These are phyloP conservation scores for Trichopus zeylanicus DNA, from an alignment of 116 monocot species.

Conservation along the genomic window DNA sequence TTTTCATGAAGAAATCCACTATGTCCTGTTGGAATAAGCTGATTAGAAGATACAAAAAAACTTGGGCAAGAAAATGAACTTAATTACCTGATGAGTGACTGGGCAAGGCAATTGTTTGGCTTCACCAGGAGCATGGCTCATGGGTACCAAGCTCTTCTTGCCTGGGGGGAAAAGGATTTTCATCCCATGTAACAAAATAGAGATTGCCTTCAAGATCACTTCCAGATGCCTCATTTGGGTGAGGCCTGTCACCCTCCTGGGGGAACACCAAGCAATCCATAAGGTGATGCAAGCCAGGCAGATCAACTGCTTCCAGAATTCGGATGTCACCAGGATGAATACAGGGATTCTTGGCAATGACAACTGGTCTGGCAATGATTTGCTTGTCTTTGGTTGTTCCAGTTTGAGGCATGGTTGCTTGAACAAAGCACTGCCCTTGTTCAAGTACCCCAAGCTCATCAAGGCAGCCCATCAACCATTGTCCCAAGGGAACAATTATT, in stretches of 20 bases:
- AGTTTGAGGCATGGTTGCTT: slow-evolving; percentile 40
- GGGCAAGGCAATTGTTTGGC: slow-evolving; percentile 15
- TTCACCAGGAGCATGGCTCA: slow-evolving; percentile 63
- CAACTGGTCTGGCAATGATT: slow-evolving; percentile 62
- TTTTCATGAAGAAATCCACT: slow-evolving; percentile 66
- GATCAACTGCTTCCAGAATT: slow-evolving; percentile 63
- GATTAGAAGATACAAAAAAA: no score
- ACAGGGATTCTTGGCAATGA: slow-evolving; percentile 85
- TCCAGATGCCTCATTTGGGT: slow-evolving; percentile 89
- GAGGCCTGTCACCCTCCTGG: slow-evolving; percentile 86
- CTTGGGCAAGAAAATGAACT: no score
- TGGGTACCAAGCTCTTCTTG: slow-evolving; percentile 57
- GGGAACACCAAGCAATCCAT: slow-evolving; percentile 80
- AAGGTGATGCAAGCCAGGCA: slow-evolving; percentile 49
- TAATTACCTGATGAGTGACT: slow-evolving; percentile 32
- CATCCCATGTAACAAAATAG: slow-evolving; percentile 88
- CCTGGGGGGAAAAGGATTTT: slow-evolving; percentile 65
- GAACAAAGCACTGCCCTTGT: slow-evolving; percentile 94
- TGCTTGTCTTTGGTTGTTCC: slow-evolving; percentile 28
- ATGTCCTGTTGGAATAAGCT: slow-evolving; percentile 47
- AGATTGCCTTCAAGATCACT: slow-evolving; percentile 94
- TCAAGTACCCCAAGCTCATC: slow-evolving; percentile 85
- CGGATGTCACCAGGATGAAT: slow-evolving; percentile 69
- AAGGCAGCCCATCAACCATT: slow-evolving; percentile 95
- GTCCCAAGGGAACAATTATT: slow-evolving; percentile 76